Evolutionary conservation across 768 basidiomycete genomes (phyloP).

Genomic region (Lentinus brumalis): DNA sequence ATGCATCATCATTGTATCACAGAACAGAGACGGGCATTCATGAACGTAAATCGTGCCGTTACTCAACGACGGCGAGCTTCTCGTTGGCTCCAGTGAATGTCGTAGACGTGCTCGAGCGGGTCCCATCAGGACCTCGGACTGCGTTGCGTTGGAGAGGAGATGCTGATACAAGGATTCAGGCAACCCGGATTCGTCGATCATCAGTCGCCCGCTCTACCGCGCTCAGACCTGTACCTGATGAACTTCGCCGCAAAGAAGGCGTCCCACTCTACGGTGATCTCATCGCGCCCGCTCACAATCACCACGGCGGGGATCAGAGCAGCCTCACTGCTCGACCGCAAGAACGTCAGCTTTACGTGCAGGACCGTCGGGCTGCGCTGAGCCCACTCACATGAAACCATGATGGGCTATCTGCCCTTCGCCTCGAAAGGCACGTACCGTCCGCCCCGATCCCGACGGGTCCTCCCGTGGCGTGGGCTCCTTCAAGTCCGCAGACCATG

Average conservation of each 20-base stretch:
- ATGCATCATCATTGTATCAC: no score
- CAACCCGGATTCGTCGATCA: background rate
- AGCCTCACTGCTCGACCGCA: background rate
- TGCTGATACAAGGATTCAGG: background rate
- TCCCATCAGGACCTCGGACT: no score
- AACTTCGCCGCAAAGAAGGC: constrained; percentile 1
- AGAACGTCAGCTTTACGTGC: background rate
- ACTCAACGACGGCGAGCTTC: no score
- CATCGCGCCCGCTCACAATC: constrained; percentile 6
- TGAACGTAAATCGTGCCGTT: no score
- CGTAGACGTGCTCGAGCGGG: no score
- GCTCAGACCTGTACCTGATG: constrained; percentile 6
- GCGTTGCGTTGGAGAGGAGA: no score
- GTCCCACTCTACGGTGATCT: constrained; percentile 7
- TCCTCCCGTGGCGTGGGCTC: background rate
- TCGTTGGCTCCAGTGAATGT: no score
- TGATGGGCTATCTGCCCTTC: constrained; percentile 4
- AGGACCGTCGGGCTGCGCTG: background rate
- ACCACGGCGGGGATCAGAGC: background rate
- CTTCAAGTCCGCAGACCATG: constrained; percentile 17
- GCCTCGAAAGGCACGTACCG: constrained; percentile 1
- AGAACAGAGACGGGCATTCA: no score
- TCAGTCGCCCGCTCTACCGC: background rate
- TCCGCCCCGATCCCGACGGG: background rate
- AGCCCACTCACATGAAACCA: constrained; percentile 5